Base-by-base conservation (phyloP, 768 basidiomycete genomes). In the Heimioporus sp. region DNA sequence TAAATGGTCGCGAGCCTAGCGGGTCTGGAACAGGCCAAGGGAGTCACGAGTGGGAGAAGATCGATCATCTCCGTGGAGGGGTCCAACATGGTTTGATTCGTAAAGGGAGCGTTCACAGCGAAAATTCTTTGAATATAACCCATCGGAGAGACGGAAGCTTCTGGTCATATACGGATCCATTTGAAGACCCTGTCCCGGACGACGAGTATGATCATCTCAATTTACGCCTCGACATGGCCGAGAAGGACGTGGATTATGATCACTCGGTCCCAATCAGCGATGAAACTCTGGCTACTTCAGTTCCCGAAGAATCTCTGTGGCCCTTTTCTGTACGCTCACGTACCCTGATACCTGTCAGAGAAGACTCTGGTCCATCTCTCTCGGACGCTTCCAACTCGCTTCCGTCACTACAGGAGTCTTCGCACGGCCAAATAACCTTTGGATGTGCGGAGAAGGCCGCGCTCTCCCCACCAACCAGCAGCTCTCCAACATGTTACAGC, bases 121-220 rank as follows among this genome's bases (percentile, higher is more conserved):
- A 50, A 39, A 20, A 5, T 36, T 47, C 54, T 31, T 56, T 49
- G 38, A 53, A 37, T 37, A 43, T 49, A 51, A 43, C 36, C 16
- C 55, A 45, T 48, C 54, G 48, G 46, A 49, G 44, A 42, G 61
- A 58, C 4, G 55, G 38, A 32, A 60, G 57, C 21, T 42, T 46
- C 53, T 67, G 63, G 63, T 68, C 55, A 61, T 82, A 85, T 58
- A 62, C 61, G 20, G 81, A 86, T 60, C 81, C 74, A 0, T 76
- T 73, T 52, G 54, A 64, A 28, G 70, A 76, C 46, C 59, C 55
- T 24, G 39, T 49, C n/a, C 53, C 38, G 13, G 63, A 63, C 34
- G 56, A 65, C 15, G 58, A 55, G 16, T 56, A 62, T 39, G 53
- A 49, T 40, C 46, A 38, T 28, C 52, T 53, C 54, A 24, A 58